A percentile compares a stretch with the other conserved stretches of the same genome.
Evolutionary conservation across 495 filamentous ascomycete species (phyloP).

Genomic region (Lichina pygmaea): DNA sequence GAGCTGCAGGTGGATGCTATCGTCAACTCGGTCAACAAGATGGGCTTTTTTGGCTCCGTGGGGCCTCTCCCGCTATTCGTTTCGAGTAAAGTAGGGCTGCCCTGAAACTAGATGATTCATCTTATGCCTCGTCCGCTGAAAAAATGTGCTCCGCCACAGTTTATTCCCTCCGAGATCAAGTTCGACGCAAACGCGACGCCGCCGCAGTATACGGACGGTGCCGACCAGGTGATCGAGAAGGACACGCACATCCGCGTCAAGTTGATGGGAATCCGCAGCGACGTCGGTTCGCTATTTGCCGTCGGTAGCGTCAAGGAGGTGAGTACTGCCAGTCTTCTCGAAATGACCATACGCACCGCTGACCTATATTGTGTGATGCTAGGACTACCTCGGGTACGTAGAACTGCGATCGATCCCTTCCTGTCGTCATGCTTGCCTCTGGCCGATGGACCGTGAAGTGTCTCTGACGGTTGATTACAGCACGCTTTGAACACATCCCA

Average conservation of each 20-base stretch:
- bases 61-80: conserved; percentile 79
- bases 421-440: too few species aligned
- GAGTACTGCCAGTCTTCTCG: background rate
- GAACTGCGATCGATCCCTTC: too few species aligned
- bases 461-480: too few species aligned
- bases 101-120: background rate
- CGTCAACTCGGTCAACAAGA: conserved; percentile 65
- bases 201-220: conserved; percentile 61
- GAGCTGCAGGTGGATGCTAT: conserved; percentile 57
- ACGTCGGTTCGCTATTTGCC: conserved; percentile 81
- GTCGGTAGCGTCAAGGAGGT: conserved; percentile 88
- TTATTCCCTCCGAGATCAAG: conserved; percentile 77
- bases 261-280: conserved; percentile 71
- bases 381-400: too few species aligned
- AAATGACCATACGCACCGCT: too few species aligned
- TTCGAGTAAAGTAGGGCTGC: conserved; percentile 43
- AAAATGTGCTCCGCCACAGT: conserved; percentile 18
- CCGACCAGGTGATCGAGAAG: conserved; percentile 79
- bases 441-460: too few species aligned
- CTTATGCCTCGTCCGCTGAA: conserved; percentile 3
- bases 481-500: too few species aligned
- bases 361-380: too few species aligned
- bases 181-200: conserved; percentile 79
- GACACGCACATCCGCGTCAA: conserved; percentile 82
- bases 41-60: conserved; percentile 78